Evolutionary conservation across 306 rosid species (phyloP), one percentile per base, ranked within the genome.

Genomic region (Prosopis cineraria): DNA sequence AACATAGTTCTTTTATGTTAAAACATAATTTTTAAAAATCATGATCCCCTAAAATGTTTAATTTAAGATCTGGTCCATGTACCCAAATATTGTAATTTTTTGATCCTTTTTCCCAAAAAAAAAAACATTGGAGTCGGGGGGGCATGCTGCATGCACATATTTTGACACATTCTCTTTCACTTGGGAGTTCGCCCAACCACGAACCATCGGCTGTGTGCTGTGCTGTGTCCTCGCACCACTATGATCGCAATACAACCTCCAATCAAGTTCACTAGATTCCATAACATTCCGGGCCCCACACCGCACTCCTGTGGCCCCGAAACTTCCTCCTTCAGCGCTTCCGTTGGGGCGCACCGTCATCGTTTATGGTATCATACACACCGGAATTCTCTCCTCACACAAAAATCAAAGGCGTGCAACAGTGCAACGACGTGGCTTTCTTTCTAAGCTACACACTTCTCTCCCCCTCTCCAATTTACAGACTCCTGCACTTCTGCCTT

Each of bases 391-490:
- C 25, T 36, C 29, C 68, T 19, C 34, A 64, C 79, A 76, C 76
- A 30, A 80, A 9, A 76, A 9, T 80, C 79, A 19, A 67, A 31
- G 13, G 14, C 14, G 14, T 56, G 45, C 25, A 27, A 13, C 6
- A 22, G 8, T 63, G 4, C 33, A 27, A 14, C 56, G 43, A 84
- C 81, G 80, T 81, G 88, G 88, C 85, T 68, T 81, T 66, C 63
- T 59, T 71, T 53, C 47, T 68, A 80, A 80, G 76, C 37, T 53
- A 60, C 60, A 50, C 8, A 37, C 12, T 20, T 22, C 60, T 24
- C 5, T 52, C 13, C 1, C 25, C 20, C 59, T 0, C 29, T 9
- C 59, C 11, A 52, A n/a, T 29, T 56, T 25, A 10, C 64, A 56
- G 17, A 25, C 34, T 1, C 0, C 37, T 12, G 37, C 0, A 4